Evolutionary conservation across 306 rosid species (phyloP).

Genomic region (Phaseolus lunatus): DNA sequence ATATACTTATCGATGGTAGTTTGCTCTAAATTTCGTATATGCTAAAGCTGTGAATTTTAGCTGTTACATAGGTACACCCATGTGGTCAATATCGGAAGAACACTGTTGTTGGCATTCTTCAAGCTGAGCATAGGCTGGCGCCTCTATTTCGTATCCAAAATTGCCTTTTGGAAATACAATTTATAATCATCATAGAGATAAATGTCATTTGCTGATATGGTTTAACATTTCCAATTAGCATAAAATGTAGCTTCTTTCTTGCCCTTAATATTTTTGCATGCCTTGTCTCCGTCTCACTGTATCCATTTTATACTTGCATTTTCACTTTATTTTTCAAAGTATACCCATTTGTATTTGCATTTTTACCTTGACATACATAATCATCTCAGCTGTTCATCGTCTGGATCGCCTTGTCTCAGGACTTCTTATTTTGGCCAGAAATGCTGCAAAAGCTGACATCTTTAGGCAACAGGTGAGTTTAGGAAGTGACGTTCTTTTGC

Average conservation of each 20-base stretch:
- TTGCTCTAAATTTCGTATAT: constrained; percentile 4
- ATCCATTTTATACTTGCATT: constrained; percentile 15
- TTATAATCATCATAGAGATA: neutral
- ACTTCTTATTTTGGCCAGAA: constrained; percentile 94
- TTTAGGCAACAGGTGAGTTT: constrained; percentile 85
- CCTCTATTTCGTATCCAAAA: constrained; percentile 94
- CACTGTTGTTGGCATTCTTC: constrained; percentile 90
- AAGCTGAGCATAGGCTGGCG: constrained; percentile 87
- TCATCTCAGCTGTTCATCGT: constrained; percentile 80
- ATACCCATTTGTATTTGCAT: constrained; percentile 36
- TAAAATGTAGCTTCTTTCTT: constrained; percentile 19
- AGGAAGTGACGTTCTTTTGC: constrained; percentile 22
- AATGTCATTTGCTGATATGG: neutral
- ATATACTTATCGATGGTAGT: constrained; percentile 26
- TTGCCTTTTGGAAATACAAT: constrained; percentile 29
- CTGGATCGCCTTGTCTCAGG: constrained; percentile 96
- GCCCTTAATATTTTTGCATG: constrained; percentile 25
- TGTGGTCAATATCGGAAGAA: constrained; percentile 99
- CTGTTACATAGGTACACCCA: constrained; percentile 84
- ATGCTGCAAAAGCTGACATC: constrained; percentile 77
- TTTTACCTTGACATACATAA: constrained; percentile 72
- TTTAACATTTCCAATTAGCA: constrained; percentile 22
- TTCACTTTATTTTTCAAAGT: constrained; percentile 1
- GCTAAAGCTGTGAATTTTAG: constrained; percentile 47
- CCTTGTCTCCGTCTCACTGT: neutral